Evolutionary conservation across 1,284 basidiomycete genomes (phyloP), one percentile per base, ranked within the genome.

Genomic region (Austroboletus novae-zelandiae): DNA sequence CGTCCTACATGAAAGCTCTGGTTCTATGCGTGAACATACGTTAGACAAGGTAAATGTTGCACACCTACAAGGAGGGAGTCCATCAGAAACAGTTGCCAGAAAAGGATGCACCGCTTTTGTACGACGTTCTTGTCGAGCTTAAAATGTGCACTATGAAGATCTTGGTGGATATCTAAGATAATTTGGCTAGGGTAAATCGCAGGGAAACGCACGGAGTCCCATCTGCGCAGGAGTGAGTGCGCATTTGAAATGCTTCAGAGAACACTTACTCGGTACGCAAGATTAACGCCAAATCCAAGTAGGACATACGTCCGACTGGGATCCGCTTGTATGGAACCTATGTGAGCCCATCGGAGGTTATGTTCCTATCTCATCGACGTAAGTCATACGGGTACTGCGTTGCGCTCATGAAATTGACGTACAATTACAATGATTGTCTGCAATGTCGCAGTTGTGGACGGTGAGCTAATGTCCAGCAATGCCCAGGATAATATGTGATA

Each of bases 1-100:
- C 83, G 69, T 4, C 83, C 86, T 36, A 79, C 78, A n/a, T 71
- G 73, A 58, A 84, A 84, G 57, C 81, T 86, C 84, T 86, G 54
- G 5, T 13, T 17, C 1, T 3, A 14, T 14, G 13, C 23, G 35
- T 52, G n/a, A 52, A 32, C 34, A 36, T 41, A 13, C 5, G 2
- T 29, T 29, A 34, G 15, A 39, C 9, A 35, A n/a, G 9, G 18
- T 10, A 0, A 34, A 13, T 6, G 2, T 39, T 1, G 23, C 13
- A 25, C 8, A n/a, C 79, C 56, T 57, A 86, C 84, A 29, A 78
- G 64, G 74, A 78, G 79, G 0, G 80, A 79, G 57, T 86, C 84
- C 18, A 75, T 63, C 18, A 70, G 51, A 57, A 83, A 84, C 15
- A 86, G 62, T 50, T 83, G 80, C 83, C 85, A 88, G 60, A 86